Evolutionary conservation across 2,329 filamentous ascomycete genomes (phyloP), one percentile per base, ranked within the genome.

Genomic region (Diaporthe longicolla): DNA sequence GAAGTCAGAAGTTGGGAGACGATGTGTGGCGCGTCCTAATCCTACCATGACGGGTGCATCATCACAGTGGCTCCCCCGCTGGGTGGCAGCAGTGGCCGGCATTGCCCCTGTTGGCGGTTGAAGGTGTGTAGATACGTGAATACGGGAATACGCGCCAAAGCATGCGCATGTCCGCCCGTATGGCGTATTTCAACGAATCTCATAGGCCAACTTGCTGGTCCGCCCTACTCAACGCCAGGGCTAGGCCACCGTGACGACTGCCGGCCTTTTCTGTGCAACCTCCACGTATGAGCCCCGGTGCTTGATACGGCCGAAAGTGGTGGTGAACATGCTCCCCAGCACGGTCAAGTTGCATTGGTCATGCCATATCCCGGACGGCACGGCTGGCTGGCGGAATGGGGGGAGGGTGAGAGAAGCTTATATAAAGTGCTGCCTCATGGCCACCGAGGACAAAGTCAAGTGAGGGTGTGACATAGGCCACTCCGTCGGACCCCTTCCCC

Each of bases 61-160:
- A 63, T 63, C 37, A 40, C 58, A 32, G 37, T 63, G 40, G 40
- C 43, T n/a, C n/a, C n/a, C n/a, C n/a, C n/a, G n/a, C n/a, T n/a
- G n/a, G n/a, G n/a, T n/a, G n/a, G n/a, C n/a, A n/a, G 45, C 58
- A 32, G 37, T 63, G 40, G 40, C 43, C 43, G 17, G 6, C 24
- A 50, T 24, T 26, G 19, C 26, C 43, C 43, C 43, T 6, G 59
- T 65, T 26, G 43, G 24, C 24, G 29, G 21, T 19, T 65, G 59
- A 43, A 13, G 19, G 26, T 11, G 24, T 19, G 40, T 6, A 32
- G 29, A 32, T 32, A 32, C 29, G 29, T 2, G 26, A 65, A 66
- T 66, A 66, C 29, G 43, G 17, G 21, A 9, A 66, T 43, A 24
- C 35, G 52, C 35, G n/a, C 17, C 17, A 29, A 17, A 43, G 43